Evolutionary conservation across 164 flowering plant species (phyloP).

Genomic region (Annona cherimola): DNA sequence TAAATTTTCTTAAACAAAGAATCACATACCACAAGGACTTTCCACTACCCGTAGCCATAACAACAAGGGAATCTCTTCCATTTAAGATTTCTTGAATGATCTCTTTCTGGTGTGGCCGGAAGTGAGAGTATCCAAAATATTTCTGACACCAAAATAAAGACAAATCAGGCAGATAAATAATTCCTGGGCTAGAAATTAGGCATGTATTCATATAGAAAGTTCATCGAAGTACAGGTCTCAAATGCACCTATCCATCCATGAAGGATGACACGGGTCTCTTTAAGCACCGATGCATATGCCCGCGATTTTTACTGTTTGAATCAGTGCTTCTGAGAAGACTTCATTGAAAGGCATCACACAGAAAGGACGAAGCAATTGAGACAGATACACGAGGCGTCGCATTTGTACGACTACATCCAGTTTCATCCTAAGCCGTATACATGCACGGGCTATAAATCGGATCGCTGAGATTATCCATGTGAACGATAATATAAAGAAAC

Average conservation of each 20-base stretch:
- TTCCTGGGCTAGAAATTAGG: background rate
- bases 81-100: slow-evolving; percentile 34
- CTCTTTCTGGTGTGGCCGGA: slow-evolving; percentile 52
- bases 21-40: slow-evolving; percentile 53
- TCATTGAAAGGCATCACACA: too few relatives aligned
- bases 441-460: too few relatives aligned
- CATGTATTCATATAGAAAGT: background rate
- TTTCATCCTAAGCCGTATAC: too few relatives aligned
- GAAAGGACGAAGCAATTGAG: too few relatives aligned
- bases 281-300: background rate
- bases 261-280: background rate
- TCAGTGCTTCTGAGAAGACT: background rate
- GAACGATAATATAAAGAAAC: too few relatives aligned
- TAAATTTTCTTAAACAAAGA: background rate
- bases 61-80: slow-evolving; percentile 48
- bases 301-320: background rate
- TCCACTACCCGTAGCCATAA: slow-evolving; percentile 72
- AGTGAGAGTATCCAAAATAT: slow-evolving; percentile 43
- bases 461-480: too few relatives aligned
- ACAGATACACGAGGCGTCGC: too few relatives aligned
- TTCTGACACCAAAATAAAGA: slow-evolving; percentile 21
- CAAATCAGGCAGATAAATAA: background rate
- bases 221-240: background rate
- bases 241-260: background rate
- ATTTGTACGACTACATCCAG: too few relatives aligned